A percentile compares a stretch with the other conserved stretches of the same genome.
phyloP scores from a whole-genome alignment of 352 stramenopile species.

The Pythium guiyangense region DNA sequence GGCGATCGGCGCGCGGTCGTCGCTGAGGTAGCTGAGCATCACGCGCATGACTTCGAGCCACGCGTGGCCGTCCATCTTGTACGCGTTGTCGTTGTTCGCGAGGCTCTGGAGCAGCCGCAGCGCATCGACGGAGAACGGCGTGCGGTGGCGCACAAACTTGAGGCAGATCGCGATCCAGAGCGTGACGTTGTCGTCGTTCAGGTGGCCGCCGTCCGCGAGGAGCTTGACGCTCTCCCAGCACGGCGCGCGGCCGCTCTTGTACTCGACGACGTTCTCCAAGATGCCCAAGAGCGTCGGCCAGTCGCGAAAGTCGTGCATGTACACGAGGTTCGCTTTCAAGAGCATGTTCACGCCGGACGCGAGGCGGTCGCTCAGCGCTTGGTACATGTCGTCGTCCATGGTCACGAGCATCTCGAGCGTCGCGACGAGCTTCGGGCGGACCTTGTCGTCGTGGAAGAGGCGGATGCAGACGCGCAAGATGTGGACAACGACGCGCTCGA shows the following conservation, averaged over 20 bases:
- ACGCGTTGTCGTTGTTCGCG: slow-evolving; percentile 67
- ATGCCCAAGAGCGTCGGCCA: slow-evolving; percentile 74
- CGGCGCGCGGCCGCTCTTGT: slow-evolving; percentile 61
- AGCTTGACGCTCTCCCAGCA: slow-evolving; percentile 80
- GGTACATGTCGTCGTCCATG: slow-evolving; percentile 82
- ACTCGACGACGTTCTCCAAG: slow-evolving; percentile 72
- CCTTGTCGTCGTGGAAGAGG: slow-evolving; percentile 80
- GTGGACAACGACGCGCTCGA: slow-evolving; percentile 83
- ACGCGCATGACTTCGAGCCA: slow-evolving; percentile 86
- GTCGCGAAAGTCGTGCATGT: slow-evolving; percentile 85
- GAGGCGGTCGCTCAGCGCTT: slow-evolving; percentile 73
- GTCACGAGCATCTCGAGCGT: slow-evolving; percentile 69
- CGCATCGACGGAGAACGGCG: slow-evolving; percentile 70
- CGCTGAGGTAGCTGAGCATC: slow-evolving; percentile 80
- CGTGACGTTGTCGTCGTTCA: slow-evolving; percentile 76
- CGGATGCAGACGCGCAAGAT: slow-evolving; percentile 84
- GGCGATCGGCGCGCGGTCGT: slow-evolving; percentile 68
- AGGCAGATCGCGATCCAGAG: slow-evolving; percentile 82
- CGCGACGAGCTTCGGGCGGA: slow-evolving; percentile 76
- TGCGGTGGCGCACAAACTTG: slow-evolving; percentile 72
- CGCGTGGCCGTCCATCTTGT: slow-evolving; percentile 64
- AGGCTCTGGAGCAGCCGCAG: slow-evolving; percentile 68
- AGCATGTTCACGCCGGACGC: slow-evolving; percentile 80
- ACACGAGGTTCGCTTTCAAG: slow-evolving; percentile 84
- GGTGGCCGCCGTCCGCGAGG: slow-evolving; percentile 58